phyloP scores from a whole-genome alignment of 176 grass and related monocot genomes.

The Saccharum officinarum region DNA sequence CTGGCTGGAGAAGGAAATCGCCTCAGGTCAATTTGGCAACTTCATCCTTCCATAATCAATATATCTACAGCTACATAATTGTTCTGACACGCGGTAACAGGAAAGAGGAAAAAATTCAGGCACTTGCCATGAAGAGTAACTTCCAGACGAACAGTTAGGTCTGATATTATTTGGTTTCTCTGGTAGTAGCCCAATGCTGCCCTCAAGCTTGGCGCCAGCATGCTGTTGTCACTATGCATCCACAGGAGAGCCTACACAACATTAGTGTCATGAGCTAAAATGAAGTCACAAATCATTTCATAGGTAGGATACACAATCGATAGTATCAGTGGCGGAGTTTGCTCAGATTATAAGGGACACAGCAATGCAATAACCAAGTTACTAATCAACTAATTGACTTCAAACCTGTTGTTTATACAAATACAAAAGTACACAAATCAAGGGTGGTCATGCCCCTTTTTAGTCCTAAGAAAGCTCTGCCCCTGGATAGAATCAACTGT shows the following conservation, averaged over 20 bases:
- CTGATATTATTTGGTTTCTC: constrained; percentile 58
- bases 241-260: constrained; percentile 43
- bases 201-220: constrained; percentile 42
- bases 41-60: constrained; percentile 51
- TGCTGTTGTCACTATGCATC: constrained; percentile 29
- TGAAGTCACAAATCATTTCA: not conserved
- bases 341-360: too few relatives aligned
- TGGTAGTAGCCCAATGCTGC: constrained; percentile 27
- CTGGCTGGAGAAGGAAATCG: constrained; percentile 49
- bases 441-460: not conserved
- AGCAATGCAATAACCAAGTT: too few relatives aligned
- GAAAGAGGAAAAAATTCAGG: constrained; percentile 42
- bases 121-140: constrained; percentile 50
- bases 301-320: not conserved
- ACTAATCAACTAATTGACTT: too few relatives aligned
- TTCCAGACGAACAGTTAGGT: constrained; percentile 55
- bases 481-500: not conserved
- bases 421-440: not conserved
- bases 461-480: not conserved
- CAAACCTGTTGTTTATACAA: not conserved
- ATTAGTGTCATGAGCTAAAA: constrained; percentile 15
- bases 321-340: not conserved
- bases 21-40: constrained; percentile 39
- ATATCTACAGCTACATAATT: constrained; percentile 57
- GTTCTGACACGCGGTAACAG: constrained; percentile 43